Percentiles rank a stretch among this genome's conserved stretches.
phyloP scores from a whole-genome alignment of 768 basidiomycete genomes.

The Ramaria sp. region DNA sequence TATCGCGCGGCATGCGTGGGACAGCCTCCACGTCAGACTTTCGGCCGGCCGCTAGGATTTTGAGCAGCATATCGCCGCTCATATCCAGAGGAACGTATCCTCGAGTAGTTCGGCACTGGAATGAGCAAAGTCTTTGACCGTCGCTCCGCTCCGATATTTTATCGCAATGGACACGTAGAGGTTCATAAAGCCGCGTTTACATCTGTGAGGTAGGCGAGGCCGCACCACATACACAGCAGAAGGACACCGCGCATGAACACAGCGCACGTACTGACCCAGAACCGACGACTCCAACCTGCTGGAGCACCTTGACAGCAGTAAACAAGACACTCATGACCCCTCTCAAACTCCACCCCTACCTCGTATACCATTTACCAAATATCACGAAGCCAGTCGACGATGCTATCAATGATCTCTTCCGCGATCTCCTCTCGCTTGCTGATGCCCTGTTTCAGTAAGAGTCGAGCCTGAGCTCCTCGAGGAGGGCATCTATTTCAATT shows the following conservation, averaged over 20 bases:
- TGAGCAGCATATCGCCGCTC: slow-evolving; percentile 60
- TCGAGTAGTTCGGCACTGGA: slow-evolving; percentile 38
- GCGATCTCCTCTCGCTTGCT: slow-evolving; percentile 38
- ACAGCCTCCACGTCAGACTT: slow-evolving; percentile 23
- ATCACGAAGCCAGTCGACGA: slow-evolving; percentile 49
- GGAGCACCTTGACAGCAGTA: slow-evolving; percentile 38
- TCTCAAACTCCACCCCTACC: slow-evolving; percentile 36
- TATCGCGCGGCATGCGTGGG: slow-evolving; percentile 48
- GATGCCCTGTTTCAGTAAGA: slow-evolving; percentile 40
- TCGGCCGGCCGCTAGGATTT: slow-evolving; percentile 33
- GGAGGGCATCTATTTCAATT: slow-evolving; percentile 39
- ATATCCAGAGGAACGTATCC: slow-evolving; percentile 47
- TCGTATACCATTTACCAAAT: slow-evolving; percentile 58
- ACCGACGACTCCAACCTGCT: slow-evolving; percentile 30
- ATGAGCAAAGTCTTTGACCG: slow-evolving; percentile 39
- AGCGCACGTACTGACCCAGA: slow-evolving; percentile 22
- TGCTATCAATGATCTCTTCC: slow-evolving; percentile 41
- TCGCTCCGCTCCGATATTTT: slow-evolving; percentile 27
- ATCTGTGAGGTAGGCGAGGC: slow-evolving; percentile 25
- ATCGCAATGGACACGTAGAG: slow-evolving; percentile 38
- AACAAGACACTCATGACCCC: slow-evolving; percentile 47
- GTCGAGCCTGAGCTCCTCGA: slow-evolving; percentile 45
- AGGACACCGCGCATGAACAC: slow-evolving; percentile 1
- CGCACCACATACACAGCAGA: slow-evolving; percentile 7
- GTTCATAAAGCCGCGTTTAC: slow-evolving; percentile 41